A percentile compares a stretch with the other conserved stretches of the same genome.
Conservation (phyloP, 768 basidiomycete species). For the Dioszegia crocea region DNA sequence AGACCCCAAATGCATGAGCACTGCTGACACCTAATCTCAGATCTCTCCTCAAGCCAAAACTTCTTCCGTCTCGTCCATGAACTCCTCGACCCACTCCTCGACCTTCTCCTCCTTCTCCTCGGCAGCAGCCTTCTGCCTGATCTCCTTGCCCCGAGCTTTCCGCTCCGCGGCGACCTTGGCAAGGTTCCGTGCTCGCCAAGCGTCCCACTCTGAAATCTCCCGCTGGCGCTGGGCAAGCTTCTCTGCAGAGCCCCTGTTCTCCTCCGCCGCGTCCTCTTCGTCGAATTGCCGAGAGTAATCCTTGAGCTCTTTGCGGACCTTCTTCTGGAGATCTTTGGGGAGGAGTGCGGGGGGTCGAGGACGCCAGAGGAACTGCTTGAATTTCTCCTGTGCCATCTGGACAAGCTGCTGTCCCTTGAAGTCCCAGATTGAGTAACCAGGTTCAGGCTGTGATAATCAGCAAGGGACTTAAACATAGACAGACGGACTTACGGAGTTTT, state of each 20-base stretch:
- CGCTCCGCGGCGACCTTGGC: constrained; percentile 62
- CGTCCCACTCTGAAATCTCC: constrained; percentile 97
- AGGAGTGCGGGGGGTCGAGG: constrained; percentile 87
- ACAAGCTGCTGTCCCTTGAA: constrained; percentile 91
- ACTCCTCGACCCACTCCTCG: constrained; percentile 89
- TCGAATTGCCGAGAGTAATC: constrained; percentile 90
- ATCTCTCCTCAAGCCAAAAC: constrained; percentile 47
- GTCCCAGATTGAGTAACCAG: constrained; percentile 95
- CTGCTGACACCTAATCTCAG: too few species aligned
- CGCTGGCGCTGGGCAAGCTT: constrained; percentile 82
- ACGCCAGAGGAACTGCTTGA: constrained; percentile 99
- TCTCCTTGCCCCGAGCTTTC: constrained; percentile 50
- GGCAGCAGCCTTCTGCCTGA: constrained; percentile 50
- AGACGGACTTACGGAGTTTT: constrained; percentile 69
- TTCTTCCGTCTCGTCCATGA: constrained; percentile 88
- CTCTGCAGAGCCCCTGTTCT: constrained; percentile 90
- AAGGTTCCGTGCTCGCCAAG: constrained; percentile 76
- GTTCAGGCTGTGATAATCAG: constrained; percentile 68
- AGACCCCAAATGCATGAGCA: too few species aligned
- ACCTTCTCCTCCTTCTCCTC: constrained; percentile 76
- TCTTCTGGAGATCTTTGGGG: constrained; percentile 78
- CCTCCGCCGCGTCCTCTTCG: constrained; percentile 93
- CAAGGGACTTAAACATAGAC: not conserved
- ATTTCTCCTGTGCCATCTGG: constrained; percentile 79
- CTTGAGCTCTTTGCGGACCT: constrained; percentile 78